Evolutionary conservation across 176 grass and related monocot species (phyloP), one percentile per base, ranked within the genome.

Genomic region (Aegilops sharonensis): DNA sequence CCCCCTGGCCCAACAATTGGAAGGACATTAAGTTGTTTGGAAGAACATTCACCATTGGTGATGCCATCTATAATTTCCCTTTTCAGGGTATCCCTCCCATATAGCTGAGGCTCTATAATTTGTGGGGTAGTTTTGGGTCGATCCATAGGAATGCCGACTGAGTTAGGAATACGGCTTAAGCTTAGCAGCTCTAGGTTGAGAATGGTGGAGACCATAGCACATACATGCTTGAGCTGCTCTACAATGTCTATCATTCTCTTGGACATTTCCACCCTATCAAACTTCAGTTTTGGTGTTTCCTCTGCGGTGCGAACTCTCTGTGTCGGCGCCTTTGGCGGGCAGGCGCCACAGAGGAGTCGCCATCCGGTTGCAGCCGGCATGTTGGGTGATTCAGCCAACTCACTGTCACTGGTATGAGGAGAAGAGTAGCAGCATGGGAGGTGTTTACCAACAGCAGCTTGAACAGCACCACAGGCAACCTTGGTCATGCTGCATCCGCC

Each of bases 41-140:
- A 52, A 17, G 48, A 52, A 52, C 17, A 52, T 52, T 17, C 48
- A 52, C 47, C 47, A 0, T 6, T 1, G 0, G 47, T 50, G 47
- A 15, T 50, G 4, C 4, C 13, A 5, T 50, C 13, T 15, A 50
- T 2, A 0, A 50, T 50, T 15, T 50, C 14, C 13, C 5, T 5
- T 50, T 50, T 50, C 13, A 17, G 47, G 13, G 47, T 30, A 17
- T 84, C 35, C 62, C 87, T 85, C 20, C 87, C 87, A 20, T 80
- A 34, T 59, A 89, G 64, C 23, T 80, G 45, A 20, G 20, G 60
- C 43, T 81, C 60, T 32, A 20, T 59, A 9, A 78, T 78, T 6
- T 54, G 4, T 0, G 50, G 50, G 24, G 29, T 59, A 2, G 75
- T 78, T 52, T 30, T 4, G 31, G 31, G 9, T 4, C 54, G 17